Base-by-base conservation (phyloP, 1,139 yeast species). In the Zygoascus sp. region DNA sequence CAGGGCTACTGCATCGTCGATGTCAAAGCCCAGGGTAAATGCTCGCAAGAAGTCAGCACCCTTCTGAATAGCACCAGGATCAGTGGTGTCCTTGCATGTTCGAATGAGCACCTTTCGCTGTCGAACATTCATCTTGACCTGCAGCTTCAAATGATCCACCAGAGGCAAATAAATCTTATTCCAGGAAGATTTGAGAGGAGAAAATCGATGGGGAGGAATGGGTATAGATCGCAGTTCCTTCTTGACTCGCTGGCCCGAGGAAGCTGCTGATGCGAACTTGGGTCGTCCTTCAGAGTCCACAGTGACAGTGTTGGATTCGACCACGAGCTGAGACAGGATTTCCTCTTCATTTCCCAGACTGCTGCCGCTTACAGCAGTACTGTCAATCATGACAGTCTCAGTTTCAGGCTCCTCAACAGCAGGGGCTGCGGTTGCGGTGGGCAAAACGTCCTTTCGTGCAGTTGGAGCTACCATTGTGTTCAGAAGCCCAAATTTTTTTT, bases 21-120 rank as follows among this genome's bases (percentile, higher is more conserved):
- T 80, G 63, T 92, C 99, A 61, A 92, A 92, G 10, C 99, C 99
- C 46, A 90, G 75, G 21, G 96, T 83, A 66, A 94, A 92, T 1
- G 98, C 97, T 64, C 86, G 84, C 53, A 92, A 79, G 63, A 92
- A 92, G 69, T 92, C 99, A 20, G 96, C 96, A 50, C 97, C 99
- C 66, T 92, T 92, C 64, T 92, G 99, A 56, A 92, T 74, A 3
- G 98, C 97, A 43, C 96, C 95, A 20, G 86, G 83, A 60, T 94
- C 98, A 2, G 83, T 82, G 3, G 97, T 90, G 58, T 75, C 74
- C 52, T 83, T 81, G 63, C 83, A 80, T 2, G 97, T 90, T 67
- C 88, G 80, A 59, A 92, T 68, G 63, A 90, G 96, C 22, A 92
- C 96, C 10, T 94, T 83, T 59, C 79, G 85, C 21, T 88, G 82